These are phyloP conservation scores for Debaryomyces prosopidis DNA, from an alignment of 805 yeast genomes.

Conservation along the genomic window DNA sequence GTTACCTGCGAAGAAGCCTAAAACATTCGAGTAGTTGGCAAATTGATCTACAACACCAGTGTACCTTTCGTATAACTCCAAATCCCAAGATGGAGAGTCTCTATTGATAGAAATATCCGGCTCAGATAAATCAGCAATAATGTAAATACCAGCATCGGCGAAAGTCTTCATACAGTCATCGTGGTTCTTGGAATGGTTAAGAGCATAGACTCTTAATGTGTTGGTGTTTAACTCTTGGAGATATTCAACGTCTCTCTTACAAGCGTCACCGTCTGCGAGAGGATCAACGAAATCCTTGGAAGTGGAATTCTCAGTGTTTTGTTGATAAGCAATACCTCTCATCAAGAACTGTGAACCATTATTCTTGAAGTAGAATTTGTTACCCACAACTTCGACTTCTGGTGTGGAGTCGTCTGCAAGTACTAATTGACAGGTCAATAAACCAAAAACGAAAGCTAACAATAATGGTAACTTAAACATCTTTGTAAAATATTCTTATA, in stretches of 20 bases:
- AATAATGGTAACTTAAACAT: conserved; percentile 1
- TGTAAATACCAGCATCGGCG: conserved; percentile 47
- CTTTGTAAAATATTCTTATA: background rate
- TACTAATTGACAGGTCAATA: conserved; percentile 1
- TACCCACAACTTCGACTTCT: conserved; percentile 41
- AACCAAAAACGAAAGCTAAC: conserved; percentile 4
- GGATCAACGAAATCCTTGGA: conserved; percentile 32
- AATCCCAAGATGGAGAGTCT: conserved; percentile 75
- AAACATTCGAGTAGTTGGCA: conserved; percentile 72
- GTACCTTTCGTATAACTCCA: conserved; percentile 72
- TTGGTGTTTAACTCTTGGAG: conserved; percentile 40
- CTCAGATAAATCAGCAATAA: conserved; percentile 53
- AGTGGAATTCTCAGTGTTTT: conserved; percentile 32
- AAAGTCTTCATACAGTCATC: conserved; percentile 42
- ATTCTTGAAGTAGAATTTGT: conserved; percentile 41
- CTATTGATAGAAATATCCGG: conserved; percentile 80
- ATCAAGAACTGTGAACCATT: conserved; percentile 46
- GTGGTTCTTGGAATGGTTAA: conserved; percentile 38
- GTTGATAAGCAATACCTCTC: conserved; percentile 47
- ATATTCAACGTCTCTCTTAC: conserved; percentile 44
- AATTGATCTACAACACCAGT: conserved; percentile 79
- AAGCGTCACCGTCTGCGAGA: conserved; percentile 40
- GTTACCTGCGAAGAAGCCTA: conserved; percentile 97
- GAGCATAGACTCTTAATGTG: conserved; percentile 44
- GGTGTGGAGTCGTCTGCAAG: conserved; percentile 19